A percentile compares a stretch with the other conserved stretches of the same genome.
These are phyloP conservation scores for Neoboletus magnificus DNA, from an alignment of 768 basidiomycete species.

Conservation along the genomic window DNA sequence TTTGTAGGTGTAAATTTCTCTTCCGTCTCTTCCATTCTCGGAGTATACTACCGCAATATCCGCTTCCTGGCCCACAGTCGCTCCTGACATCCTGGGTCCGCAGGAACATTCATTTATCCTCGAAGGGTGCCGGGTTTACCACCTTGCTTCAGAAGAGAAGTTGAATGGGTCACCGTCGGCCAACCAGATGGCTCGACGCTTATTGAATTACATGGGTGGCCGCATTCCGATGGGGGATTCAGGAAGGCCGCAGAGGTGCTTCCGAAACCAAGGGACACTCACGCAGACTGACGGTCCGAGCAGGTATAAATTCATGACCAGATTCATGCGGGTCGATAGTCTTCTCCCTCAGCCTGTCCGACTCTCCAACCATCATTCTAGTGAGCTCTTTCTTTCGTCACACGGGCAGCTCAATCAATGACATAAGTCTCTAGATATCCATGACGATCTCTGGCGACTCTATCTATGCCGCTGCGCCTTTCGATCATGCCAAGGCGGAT, in stretches of 20 bases:
- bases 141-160: neutral
- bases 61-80: too few relatives aligned
- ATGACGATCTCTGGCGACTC: neutral
- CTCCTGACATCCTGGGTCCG: neutral
- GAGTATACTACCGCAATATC: neutral
- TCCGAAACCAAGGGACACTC: neutral
- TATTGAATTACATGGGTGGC: neutral
- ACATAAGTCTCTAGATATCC: neutral
- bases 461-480: slow-evolving; percentile 16
- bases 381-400: neutral
- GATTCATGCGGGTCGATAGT: too few relatives aligned
- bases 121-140: neutral
- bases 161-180: neutral
- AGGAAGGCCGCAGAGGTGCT: neutral
- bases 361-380: neutral
- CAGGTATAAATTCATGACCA: neutral
- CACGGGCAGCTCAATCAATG: neutral
- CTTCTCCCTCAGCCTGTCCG: neutral
- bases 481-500: slow-evolving; percentile 21
- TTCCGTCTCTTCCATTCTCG: neutral
- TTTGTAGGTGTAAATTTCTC: neutral
- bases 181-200: neutral
- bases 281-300: neutral
- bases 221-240: neutral
- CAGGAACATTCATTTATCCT: neutral